Evolutionary conservation across 2,329 filamentous ascomycete genomes (phyloP).

Genomic region (Xylaria sp.): DNA sequence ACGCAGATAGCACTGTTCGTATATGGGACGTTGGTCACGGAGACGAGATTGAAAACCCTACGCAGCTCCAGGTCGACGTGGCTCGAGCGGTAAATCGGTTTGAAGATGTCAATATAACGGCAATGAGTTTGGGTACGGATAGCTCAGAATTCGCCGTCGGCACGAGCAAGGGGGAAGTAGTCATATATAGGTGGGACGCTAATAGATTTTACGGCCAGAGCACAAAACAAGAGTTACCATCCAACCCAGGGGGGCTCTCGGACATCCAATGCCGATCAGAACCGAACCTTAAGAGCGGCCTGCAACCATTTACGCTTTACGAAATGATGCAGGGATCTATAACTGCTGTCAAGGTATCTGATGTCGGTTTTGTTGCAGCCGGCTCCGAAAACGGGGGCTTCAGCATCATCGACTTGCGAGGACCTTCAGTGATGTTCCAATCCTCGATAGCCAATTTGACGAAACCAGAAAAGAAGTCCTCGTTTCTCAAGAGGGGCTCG

Average conservation of each 20-base stretch:
- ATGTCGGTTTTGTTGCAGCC: slow-evolving; percentile 88
- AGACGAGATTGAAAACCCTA: slow-evolving; percentile 89
- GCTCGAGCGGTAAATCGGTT: slow-evolving; percentile 81
- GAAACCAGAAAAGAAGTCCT: slow-evolving; percentile 76
- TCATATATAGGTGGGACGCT: slow-evolving; percentile 85
- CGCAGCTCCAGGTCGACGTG: slow-evolving; percentile 83
- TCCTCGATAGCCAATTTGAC: slow-evolving; percentile 73
- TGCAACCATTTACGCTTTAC: slow-evolving; percentile 80
- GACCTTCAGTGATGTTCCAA: slow-evolving; percentile 82
- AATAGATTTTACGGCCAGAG: slow-evolving; percentile 76
- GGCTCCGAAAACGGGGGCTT: slow-evolving; percentile 85
- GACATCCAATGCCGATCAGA: slow-evolving; percentile 78
- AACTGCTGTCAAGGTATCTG: slow-evolving; percentile 80
- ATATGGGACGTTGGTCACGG: slow-evolving; percentile 92
- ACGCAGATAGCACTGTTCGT: slow-evolving; percentile 89
- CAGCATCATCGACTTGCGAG: slow-evolving; percentile 84
- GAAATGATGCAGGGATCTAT: slow-evolving; percentile 84
- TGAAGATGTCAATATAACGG: slow-evolving; percentile 75
- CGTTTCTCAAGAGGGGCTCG: slow-evolving; percentile 67
- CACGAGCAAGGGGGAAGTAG: slow-evolving; percentile 79
- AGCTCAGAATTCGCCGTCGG: slow-evolving; percentile 88
- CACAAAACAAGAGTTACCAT: slow-evolving; percentile 55
- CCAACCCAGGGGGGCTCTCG: slow-evolving; percentile 72
- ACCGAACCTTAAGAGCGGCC: slow-evolving; percentile 73
- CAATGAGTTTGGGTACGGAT: slow-evolving; percentile 78